A percentile compares a stretch with the other conserved stretches of the same genome.
Conservation (phyloP, 1,284 basidiomycete species). For the Tremellales sp. region DNA sequence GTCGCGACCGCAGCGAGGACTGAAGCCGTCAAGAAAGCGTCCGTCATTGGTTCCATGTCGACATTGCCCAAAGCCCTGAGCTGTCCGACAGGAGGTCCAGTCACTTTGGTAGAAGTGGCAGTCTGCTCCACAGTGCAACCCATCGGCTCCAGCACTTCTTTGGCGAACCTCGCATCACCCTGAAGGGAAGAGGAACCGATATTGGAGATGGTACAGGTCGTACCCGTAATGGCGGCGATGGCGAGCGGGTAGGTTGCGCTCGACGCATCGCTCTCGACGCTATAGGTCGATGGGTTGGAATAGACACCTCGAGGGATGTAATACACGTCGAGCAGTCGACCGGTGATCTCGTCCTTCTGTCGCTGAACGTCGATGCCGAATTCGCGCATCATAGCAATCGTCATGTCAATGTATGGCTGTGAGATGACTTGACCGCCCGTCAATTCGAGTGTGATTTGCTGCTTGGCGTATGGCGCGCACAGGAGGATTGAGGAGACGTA, state of each 20-base stretch:
- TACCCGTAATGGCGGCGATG: constrained; percentile 93
- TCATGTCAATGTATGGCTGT: constrained; percentile 99
- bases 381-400: constrained; percentile 94
- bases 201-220: constrained; percentile 85
- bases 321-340: constrained; percentile 72
- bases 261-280: constrained; percentile 92
- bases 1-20: constrained; percentile 83
- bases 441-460: constrained; percentile 81
- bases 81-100: constrained; percentile 74
- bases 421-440: constrained; percentile 92
- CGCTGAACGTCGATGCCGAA: constrained; percentile 81
- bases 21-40: constrained; percentile 94
- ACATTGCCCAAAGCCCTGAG: constrained; percentile 80
- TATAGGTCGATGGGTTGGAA: constrained; percentile 72
- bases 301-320: constrained; percentile 81
- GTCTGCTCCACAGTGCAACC: constrained; percentile 89
- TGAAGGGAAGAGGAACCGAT: constrained; percentile 89
- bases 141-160: constrained; percentile 89
- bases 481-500: constrained; percentile 96
- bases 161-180: constrained; percentile 93
- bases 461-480: constrained; percentile 85
- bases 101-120: constrained; percentile 83
- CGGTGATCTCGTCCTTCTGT: constrained; percentile 60
- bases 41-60: constrained; percentile 99
- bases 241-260: constrained; percentile 96